These are phyloP conservation scores for Phytophthora uliginosa DNA, from an alignment of 352 stramenopile species.

Conservation along the genomic window DNA sequence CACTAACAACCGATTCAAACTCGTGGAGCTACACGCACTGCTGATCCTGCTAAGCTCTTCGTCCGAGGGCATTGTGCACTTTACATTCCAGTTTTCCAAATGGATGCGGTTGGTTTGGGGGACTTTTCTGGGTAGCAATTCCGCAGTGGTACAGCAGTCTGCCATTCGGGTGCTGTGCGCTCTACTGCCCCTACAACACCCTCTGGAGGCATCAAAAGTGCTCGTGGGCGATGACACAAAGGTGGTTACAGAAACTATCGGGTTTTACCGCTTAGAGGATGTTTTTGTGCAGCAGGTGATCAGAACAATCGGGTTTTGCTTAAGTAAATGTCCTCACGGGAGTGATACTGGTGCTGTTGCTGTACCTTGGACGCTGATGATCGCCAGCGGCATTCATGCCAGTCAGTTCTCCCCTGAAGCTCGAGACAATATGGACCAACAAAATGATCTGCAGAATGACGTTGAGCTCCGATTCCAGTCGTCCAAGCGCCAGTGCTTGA, in stretches of 20 bases:
- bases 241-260: constrained; percentile 2
- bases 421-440: constrained; percentile 3
- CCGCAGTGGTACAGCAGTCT: constrained; percentile 70
- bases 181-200: constrained; percentile 50
- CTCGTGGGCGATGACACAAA: constrained; percentile 15
- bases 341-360: background rate
- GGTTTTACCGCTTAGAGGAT: constrained; percentile 37
- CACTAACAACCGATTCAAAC: constrained; percentile 15
- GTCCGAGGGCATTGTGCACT: constrained; percentile 59
- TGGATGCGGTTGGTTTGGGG: constrained; percentile 73
- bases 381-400: constrained; percentile 41
- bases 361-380: constrained; percentile 42
- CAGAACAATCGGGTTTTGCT: constrained; percentile 57
- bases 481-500: constrained; percentile 33
- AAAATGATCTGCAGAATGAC: constrained; percentile 26
- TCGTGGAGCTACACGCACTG: constrained; percentile 51
- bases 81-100: constrained; percentile 37
- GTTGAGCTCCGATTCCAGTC: constrained; percentile 34
- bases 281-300: constrained; percentile 60
- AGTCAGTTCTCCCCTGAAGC: constrained; percentile 36
- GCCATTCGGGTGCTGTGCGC: constrained; percentile 60
- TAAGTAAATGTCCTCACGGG: constrained; percentile 36
- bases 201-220: constrained; percentile 30
- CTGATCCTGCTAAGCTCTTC: constrained; percentile 58
- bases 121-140: constrained; percentile 56